Conservation (phyloP, 176 grass and related monocot genomes). For the Olyra latifolia region DNA sequence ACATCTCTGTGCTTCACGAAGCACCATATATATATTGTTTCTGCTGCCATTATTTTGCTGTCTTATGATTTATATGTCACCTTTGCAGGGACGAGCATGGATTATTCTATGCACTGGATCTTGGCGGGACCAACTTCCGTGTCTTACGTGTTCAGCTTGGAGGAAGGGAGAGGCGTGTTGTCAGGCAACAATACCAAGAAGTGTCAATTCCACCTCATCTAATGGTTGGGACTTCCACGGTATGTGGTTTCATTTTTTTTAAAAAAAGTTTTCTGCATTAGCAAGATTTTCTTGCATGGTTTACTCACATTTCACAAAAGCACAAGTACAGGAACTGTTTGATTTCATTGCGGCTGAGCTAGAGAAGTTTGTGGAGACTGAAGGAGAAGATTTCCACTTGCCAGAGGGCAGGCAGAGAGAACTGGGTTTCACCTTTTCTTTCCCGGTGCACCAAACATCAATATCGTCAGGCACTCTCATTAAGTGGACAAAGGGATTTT, state of each 20-base stretch:
- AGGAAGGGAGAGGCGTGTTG: conserved; percentile 53
- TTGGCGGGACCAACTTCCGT: conserved; percentile 94
- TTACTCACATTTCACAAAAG: conserved; percentile 36
- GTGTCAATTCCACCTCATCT: conserved; percentile 82
- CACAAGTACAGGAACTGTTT: conserved; percentile 68
- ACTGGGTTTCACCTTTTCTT: conserved; percentile 93
- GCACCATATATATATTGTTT: not conserved
- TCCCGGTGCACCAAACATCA: conserved; percentile 84
- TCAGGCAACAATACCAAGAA: conserved; percentile 71
- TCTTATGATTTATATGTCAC: conserved; percentile 23
- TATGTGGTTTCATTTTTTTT: conserved; percentile 37
- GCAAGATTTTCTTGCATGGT: conserved; percentile 10
- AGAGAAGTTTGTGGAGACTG: conserved; percentile 72
- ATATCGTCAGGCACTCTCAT: conserved; percentile 83
- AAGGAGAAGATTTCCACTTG: conserved; percentile 73
- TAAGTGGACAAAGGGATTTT: conserved; percentile 96
- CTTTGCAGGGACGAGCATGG: conserved; percentile 69
- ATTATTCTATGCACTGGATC: conserved; percentile 87
- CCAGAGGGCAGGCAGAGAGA: conserved; percentile 76
- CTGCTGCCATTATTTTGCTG: not conserved
- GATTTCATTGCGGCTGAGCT: conserved; percentile 85
- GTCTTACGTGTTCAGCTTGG: conserved; percentile 82
- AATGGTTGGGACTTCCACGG: conserved; percentile 76
- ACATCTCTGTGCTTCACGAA: no score
- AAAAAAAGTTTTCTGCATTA: conserved; percentile 16